Percentiles rank a stretch among this genome's conserved stretches.
phyloP scores from a whole-genome alignment of 176 grass and related monocot species.

The Paspalum vaginatum region DNA sequence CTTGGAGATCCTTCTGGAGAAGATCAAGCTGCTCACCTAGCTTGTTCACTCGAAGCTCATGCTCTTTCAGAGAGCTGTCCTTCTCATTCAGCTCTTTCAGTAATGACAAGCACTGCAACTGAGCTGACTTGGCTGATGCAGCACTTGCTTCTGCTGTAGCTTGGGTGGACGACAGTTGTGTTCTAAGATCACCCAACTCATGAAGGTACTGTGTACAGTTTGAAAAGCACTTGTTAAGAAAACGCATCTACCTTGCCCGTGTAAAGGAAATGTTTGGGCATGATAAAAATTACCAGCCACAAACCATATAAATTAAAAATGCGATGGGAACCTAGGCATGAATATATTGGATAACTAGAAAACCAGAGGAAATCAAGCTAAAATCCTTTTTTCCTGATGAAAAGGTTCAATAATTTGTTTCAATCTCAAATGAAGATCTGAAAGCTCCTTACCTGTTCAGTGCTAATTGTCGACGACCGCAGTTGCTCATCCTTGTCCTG shows the following conservation, averaged over 20 bases:
- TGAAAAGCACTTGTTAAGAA: slow-evolving; percentile 4
- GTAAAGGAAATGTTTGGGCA: neutral
- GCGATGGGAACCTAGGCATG: neutral
- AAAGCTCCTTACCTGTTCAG: slow-evolving; percentile 52
- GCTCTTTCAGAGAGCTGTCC: slow-evolving; percentile 58
- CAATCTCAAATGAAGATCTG: too few relatives aligned
- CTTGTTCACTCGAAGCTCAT: slow-evolving; percentile 74
- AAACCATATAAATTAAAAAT: neutral
- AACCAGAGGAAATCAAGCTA: neutral
- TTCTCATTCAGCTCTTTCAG: slow-evolving; percentile 84
- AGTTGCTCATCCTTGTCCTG: slow-evolving; percentile 70
- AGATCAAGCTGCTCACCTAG: slow-evolving; percentile 68
- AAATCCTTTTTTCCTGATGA: neutral
- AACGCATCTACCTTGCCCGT: slow-evolving; percentile 1
- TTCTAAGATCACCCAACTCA: slow-evolving; percentile 75
- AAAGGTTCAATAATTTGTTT: too few relatives aligned
- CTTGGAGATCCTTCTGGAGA: slow-evolving; percentile 74
- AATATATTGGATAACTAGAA: neutral
- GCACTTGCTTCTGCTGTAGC: slow-evolving; percentile 80
- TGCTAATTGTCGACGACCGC: slow-evolving; percentile 31
- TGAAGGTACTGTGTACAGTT: slow-evolving; percentile 57
- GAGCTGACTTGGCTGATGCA: slow-evolving; percentile 71
- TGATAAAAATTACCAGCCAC: slow-evolving; percentile 3
- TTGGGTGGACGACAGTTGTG: slow-evolving; percentile 59
- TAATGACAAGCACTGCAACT: slow-evolving; percentile 62